phyloP scores from a whole-genome alignment of 257 asterid species.

The Nicotiana undulata region DNA sequence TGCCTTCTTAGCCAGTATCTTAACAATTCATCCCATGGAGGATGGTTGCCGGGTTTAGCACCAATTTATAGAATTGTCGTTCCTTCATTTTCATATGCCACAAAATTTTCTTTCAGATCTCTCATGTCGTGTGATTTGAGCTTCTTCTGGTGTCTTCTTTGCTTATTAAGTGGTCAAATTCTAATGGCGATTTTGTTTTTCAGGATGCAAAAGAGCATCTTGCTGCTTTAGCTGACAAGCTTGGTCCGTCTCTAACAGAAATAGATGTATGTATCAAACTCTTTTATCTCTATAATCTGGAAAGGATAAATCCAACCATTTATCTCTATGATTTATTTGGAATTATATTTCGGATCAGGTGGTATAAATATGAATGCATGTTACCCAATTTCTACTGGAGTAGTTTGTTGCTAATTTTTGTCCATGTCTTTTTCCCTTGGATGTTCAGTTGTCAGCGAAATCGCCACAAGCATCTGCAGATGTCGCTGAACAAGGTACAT shows the following conservation, averaged over 20 bases:
- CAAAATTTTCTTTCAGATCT: conserved; percentile 8
- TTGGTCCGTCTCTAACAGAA: conserved; percentile 83
- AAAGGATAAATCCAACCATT: not conserved
- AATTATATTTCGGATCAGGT: not conserved
- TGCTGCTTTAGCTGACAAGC: conserved; percentile 91
- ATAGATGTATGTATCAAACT: conserved; percentile 56
- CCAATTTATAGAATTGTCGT: not conserved
- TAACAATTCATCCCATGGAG: not conserved
- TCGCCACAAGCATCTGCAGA: conserved; percentile 54
- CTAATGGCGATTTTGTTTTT: conserved; percentile 12
- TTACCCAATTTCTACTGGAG: not conserved
- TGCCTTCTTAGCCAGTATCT: not conserved
- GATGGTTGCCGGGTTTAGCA: not conserved
- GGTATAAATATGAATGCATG: not conserved
- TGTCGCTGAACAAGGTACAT: conserved; percentile 82
- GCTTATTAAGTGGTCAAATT: conserved; percentile 9
- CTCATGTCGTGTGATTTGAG: not conserved
- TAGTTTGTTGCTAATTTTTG: conserved; percentile 14
- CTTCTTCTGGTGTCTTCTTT: not conserved
- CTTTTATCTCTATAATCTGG: conserved; percentile 5
- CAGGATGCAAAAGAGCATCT: conserved; percentile 99
- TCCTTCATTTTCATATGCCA: not conserved
- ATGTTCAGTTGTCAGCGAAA: conserved; percentile 67
- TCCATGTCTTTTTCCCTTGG: conserved; percentile 14
- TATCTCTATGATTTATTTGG: not conserved